These are phyloP conservation scores for Pseudonectria buxi DNA, from an alignment of 2,329 filamentous ascomycete species.

Conservation along the genomic window DNA sequence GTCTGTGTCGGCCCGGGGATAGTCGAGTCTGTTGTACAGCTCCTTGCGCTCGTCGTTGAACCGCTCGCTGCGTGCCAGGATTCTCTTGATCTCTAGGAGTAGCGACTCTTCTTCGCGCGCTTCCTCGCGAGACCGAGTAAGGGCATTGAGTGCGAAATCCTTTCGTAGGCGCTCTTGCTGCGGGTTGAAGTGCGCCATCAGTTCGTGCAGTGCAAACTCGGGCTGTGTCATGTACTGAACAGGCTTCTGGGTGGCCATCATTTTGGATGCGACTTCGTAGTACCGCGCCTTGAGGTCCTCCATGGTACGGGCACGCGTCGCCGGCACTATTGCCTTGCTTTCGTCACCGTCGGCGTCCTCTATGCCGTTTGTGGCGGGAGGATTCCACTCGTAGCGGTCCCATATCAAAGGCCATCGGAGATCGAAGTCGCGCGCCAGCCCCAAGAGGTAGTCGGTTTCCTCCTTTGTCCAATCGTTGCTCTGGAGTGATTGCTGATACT, in stretches of 20 bases:
- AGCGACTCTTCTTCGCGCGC: conserved; percentile 87
- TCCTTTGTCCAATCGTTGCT: conserved; percentile 79
- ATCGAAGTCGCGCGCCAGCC: conserved; percentile 69
- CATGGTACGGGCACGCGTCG: conserved; percentile 57
- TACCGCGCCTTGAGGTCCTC: conserved; percentile 90
- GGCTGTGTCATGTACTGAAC: conserved; percentile 79
- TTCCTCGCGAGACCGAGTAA: conserved; percentile 77
- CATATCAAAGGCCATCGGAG: conserved; percentile 86
- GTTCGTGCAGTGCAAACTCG: conserved; percentile 77
- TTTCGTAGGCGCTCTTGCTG: conserved; percentile 74
- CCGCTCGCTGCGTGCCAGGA: conserved; percentile 76
- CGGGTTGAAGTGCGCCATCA: conserved; percentile 80
- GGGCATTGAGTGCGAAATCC: conserved; percentile 71
- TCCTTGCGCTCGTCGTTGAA: conserved; percentile 85
- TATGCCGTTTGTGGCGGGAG: conserved; percentile 38
- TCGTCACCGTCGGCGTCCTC: conserved; percentile 39
- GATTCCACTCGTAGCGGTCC: conserved; percentile 79
- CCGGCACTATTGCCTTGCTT: conserved; percentile 48
- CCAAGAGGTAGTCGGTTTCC: conserved; percentile 88
- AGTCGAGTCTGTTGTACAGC: conserved; percentile 79
- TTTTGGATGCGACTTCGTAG: conserved; percentile 76
- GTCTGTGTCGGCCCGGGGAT: conserved; percentile 63
- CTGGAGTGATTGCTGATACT: conserved; percentile 71
- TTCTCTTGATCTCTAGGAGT: conserved; percentile 84
- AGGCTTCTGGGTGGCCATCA: conserved; percentile 74